phyloP scores from a whole-genome alignment of 2,329 filamentous ascomycete genomes.

The Ophiosphaerella korrae region DNA sequence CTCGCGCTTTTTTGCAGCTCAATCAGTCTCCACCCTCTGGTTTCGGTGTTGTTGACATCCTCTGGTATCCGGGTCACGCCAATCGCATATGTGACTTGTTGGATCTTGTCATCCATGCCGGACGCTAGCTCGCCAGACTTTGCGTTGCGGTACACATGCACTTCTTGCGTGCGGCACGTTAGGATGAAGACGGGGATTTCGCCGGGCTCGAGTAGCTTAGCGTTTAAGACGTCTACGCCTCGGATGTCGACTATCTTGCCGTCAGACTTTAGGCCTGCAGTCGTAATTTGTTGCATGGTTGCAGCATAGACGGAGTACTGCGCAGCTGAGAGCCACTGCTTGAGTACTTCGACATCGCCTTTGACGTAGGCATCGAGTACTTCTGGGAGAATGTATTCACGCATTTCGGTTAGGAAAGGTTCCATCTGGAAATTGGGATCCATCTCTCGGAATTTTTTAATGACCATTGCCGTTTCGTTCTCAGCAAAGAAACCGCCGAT shows the following conservation, averaged over 20 bases:
- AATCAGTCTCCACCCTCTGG: conserved; percentile 93
- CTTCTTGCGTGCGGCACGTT: conserved; percentile 94
- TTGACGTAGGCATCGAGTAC: conserved; percentile 98
- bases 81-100: conserved; percentile 97
- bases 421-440: conserved; percentile 94
- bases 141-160: conserved; percentile 92
- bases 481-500: conserved; percentile 97
- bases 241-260: conserved; percentile 94
- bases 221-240: conserved; percentile 84
- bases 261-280: conserved; percentile 90
- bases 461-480: conserved; percentile 96
- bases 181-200: conserved; percentile 96
- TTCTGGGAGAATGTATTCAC: conserved; percentile 97
- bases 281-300: conserved; percentile 90
- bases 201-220: conserved; percentile 80
- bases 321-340: conserved; percentile 93
- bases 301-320: conserved; percentile 97
- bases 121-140: conserved; percentile 90
- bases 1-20: conserved; percentile 98
- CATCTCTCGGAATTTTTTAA: conserved; percentile 97
- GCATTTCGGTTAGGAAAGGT: conserved; percentile 90
- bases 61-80: conserved; percentile 92
- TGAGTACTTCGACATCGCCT: conserved; percentile 87
- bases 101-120: conserved; percentile 98
- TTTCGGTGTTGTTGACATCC: conserved; percentile 96